Conservation (phyloP, 306 rosid species). For the Cucumis hystrix region DNA sequence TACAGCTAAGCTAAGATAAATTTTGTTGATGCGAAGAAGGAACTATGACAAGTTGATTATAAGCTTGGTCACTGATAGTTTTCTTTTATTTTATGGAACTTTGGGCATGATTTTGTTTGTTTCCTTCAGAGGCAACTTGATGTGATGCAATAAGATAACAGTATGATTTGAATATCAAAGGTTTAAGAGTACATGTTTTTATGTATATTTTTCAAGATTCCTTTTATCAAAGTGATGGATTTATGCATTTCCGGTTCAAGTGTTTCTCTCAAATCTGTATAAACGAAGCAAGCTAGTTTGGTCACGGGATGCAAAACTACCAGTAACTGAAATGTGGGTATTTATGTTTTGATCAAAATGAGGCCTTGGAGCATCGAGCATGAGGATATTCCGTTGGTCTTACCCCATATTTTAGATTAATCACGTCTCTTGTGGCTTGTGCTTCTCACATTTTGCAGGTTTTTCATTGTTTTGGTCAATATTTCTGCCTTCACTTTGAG, state of each 20-base stretch:
- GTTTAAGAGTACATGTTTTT: background rate
- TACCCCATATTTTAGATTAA: background rate
- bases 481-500: constrained; percentile 95
- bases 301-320: background rate
- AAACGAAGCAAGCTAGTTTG: background rate
- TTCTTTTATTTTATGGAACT: background rate
- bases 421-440: constrained; percentile 13
- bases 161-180: background rate
- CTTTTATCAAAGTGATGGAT: background rate
- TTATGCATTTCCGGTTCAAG: background rate
- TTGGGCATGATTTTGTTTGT: background rate
- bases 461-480: constrained; percentile 94
- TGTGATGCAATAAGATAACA: background rate
- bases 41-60: background rate
- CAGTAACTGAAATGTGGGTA: background rate
- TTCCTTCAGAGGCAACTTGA: background rate
- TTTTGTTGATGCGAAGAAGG: background rate
- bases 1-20: background rate
- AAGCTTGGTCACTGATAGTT: background rate
- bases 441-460: constrained; percentile 40
- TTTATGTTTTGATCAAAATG: background rate
- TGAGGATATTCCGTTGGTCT: background rate
- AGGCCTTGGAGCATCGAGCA: background rate
- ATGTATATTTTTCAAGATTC: background rate
- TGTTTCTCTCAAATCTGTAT: background rate